These are phyloP conservation scores for Acacia pycnantha DNA, from an alignment of 331 rosid species.

Conservation along the genomic window DNA sequence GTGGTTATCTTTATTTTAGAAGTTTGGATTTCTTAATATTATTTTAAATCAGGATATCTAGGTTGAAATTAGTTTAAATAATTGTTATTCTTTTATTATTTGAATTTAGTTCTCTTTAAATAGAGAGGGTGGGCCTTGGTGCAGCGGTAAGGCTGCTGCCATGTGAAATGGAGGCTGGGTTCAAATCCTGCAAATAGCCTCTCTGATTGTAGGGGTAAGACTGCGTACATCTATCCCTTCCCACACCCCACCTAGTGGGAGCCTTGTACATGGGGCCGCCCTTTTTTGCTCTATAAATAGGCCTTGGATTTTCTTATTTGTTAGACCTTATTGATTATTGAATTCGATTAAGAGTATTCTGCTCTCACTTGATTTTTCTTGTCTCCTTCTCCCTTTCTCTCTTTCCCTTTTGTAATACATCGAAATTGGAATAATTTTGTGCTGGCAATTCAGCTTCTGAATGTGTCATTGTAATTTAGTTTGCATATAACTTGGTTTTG, in stretches of 20 bases:
- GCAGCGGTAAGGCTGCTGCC: too few relatives aligned
- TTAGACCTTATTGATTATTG: not conserved
- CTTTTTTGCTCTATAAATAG: too few relatives aligned
- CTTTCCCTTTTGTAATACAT: not conserved
- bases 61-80: not conserved
- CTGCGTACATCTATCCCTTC: too few relatives aligned
- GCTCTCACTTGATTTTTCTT: not conserved
- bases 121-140: too few relatives aligned
- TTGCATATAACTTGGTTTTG: conserved; percentile 1
- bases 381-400: not conserved
- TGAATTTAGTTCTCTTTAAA: not conserved
- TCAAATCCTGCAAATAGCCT: too few relatives aligned
- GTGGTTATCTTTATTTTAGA: not conserved
- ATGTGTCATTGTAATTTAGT: not conserved
- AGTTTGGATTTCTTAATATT: not conserved
- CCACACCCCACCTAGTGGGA: too few relatives aligned
- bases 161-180: too few relatives aligned
- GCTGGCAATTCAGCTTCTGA: not conserved
- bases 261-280: too few relatives aligned
- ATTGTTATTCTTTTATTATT: not conserved
- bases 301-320: not conserved
- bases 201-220: too few relatives aligned
- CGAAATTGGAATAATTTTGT: not conserved
- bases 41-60: not conserved
- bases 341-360: not conserved